Conservation (phyloP, 1,284 basidiomycete genomes). For the Mixia osmundae region DNA sequence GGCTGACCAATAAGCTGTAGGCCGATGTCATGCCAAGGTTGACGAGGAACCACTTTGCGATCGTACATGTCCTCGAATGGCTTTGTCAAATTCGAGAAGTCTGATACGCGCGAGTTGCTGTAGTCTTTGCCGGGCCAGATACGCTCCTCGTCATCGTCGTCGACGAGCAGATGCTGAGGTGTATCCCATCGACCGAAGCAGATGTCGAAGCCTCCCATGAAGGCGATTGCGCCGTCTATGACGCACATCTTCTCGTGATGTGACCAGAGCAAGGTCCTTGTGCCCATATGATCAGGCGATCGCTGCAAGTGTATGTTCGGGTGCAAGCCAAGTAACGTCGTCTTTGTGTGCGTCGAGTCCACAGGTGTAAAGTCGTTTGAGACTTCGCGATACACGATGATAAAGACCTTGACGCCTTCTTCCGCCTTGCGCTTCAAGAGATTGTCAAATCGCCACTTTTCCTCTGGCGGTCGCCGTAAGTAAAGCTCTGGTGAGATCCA, state of each 20-base stretch:
- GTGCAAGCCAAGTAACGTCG: conserved; percentile 58
- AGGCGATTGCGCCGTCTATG: conserved; percentile 88
- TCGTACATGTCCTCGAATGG: conserved; percentile 90
- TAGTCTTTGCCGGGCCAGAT: conserved; percentile 54
- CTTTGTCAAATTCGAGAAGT: conserved; percentile 71
- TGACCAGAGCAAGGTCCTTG: conserved; percentile 95
- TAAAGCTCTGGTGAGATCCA: conserved; percentile 50
- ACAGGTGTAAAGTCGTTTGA: conserved; percentile 68
- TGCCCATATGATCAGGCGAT: conserved; percentile 91
- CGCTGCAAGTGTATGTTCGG: conserved; percentile 90
- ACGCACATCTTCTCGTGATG: conserved; percentile 98
- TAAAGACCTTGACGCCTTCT: conserved; percentile 86
- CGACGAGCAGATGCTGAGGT: conserved; percentile 68
- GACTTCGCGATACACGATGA: conserved; percentile 93
- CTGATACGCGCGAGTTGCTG: conserved; percentile 59
- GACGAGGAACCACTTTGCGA: conserved; percentile 61
- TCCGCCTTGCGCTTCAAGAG: conserved; percentile 78
- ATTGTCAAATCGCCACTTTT: conserved; percentile 62
- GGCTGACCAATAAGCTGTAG: conserved; percentile 93
- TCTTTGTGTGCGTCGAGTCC: conserved; percentile 56
- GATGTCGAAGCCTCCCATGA: conserved; percentile 91
- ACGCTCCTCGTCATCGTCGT: conserved; percentile 40
- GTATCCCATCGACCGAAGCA: conserved; percentile 45
- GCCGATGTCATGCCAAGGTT: conserved; percentile 98
- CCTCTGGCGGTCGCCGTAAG: conserved; percentile 17